A percentile compares a stretch with the other conserved stretches of the same genome.
These are phyloP conservation scores for Camelina hispida DNA, from an alignment of 345 rosid genomes.

Conservation along the genomic window DNA sequence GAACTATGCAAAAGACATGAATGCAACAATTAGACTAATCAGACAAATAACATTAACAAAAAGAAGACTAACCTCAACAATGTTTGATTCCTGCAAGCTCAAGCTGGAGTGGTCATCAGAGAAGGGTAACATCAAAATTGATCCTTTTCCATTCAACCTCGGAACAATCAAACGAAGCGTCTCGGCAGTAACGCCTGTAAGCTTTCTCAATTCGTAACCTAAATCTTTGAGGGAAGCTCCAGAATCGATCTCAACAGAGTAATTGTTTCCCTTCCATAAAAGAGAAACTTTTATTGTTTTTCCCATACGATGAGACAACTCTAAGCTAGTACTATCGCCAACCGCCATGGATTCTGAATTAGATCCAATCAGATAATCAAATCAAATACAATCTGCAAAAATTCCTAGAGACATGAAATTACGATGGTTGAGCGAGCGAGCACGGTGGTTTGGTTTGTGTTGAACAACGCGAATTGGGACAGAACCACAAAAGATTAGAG, in stretches of 20 bases:
- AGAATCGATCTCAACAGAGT: slow-evolving; percentile 56
- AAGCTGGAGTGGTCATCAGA: slow-evolving; percentile 61
- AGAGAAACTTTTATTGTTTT: slow-evolving; percentile 50
- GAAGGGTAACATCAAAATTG: slow-evolving; percentile 74
- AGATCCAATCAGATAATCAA: too few relatives aligned
- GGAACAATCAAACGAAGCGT: slow-evolving; percentile 83
- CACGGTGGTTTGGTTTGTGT: too few relatives aligned
- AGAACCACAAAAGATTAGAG: too few relatives aligned
- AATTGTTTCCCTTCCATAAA: slow-evolving; percentile 79
- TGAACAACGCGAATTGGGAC: too few relatives aligned
- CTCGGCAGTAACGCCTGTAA: slow-evolving; percentile 73
- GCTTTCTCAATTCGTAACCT: slow-evolving; percentile 69
- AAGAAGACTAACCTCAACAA: slow-evolving; percentile 56
- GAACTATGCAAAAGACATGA: not conserved
- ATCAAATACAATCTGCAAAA: too few relatives aligned
- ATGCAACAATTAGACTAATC: not conserved
- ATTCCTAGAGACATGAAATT: too few relatives aligned
- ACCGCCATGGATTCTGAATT: slow-evolving; percentile 28
- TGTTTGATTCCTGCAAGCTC: slow-evolving; percentile 59
- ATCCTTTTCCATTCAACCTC: slow-evolving; percentile 56
- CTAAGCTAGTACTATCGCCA: slow-evolving; percentile 28
- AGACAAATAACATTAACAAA: not conserved
- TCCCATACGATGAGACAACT: slow-evolving; percentile 48
- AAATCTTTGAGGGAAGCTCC: slow-evolving; percentile 64
- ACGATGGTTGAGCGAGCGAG: too few relatives aligned